Conservation (phyloP, 495 filamentous ascomycete genomes). For the Viridothelium virens region DNA sequence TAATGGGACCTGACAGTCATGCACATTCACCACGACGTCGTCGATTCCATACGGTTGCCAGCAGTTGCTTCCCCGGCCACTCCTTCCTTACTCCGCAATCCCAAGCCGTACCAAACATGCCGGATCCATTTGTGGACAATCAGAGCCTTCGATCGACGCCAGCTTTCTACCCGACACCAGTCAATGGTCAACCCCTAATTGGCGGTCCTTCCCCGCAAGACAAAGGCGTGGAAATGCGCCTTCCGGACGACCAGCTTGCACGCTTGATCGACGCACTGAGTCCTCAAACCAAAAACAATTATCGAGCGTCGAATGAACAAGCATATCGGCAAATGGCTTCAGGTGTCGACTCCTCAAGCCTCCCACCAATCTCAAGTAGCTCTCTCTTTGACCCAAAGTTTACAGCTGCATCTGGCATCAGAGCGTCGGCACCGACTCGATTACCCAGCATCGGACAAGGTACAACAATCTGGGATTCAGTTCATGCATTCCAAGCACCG, state of each 20-base stretch:
- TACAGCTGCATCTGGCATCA: background rate
- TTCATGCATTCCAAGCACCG: background rate
- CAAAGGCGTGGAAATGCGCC: conserved; percentile 14
- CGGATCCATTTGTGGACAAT: conserved; percentile 5
- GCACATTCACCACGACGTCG: conserved; percentile 11
- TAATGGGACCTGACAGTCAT: conserved; percentile 10
- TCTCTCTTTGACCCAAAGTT: background rate
- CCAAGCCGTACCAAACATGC: background rate
- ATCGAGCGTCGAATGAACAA: background rate
- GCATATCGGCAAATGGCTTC: background rate
- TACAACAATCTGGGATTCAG: background rate
- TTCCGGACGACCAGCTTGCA: conserved; percentile 21
- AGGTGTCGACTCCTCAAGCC: background rate
- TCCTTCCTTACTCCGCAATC: background rate
- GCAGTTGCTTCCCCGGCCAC: background rate
- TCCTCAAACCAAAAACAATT: conserved; percentile 4
- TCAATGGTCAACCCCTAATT: background rate
- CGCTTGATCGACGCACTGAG: conserved; percentile 15
- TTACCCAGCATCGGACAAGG: background rate
- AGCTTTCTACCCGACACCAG: background rate
- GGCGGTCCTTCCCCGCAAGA: background rate
- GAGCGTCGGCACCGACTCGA: background rate
- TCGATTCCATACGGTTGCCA: conserved; percentile 7
- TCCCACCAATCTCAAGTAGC: background rate
- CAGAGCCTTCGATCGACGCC: background rate